Percentiles rank a stretch among this genome's conserved stretches.
These are phyloP conservation scores for Primulina huaijiensis DNA, from an alignment of 257 asterid species.

Conservation along the genomic window DNA sequence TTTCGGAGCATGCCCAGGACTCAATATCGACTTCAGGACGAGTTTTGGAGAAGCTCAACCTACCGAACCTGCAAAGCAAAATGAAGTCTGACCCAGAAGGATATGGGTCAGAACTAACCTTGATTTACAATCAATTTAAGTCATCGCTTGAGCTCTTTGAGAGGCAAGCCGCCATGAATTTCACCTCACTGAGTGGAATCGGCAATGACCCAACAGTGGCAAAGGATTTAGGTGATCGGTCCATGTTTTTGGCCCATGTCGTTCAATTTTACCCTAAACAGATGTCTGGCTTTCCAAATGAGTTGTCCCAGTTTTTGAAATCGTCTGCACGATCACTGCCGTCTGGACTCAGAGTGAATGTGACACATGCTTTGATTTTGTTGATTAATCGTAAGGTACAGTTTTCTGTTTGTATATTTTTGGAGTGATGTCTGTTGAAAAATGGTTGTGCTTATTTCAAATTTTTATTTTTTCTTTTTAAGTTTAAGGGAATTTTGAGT, in stretches of 20 bases:
- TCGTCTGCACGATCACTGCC: conserved; percentile 60
- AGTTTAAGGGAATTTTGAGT: background rate
- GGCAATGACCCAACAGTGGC: conserved; percentile 57
- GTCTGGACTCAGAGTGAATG: conserved; percentile 65
- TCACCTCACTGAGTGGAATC: conserved; percentile 73
- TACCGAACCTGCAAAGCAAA: conserved; percentile 61
- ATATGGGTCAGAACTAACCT: conserved; percentile 54
- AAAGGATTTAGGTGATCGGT: conserved; percentile 69
- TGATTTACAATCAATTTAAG: conserved; percentile 69
- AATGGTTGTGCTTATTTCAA: background rate
- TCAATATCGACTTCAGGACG: conserved; percentile 58
- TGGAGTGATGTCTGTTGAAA: conserved; percentile 1
- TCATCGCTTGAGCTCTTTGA: conserved; percentile 74
- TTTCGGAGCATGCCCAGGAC: conserved; percentile 31
- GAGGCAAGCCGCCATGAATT: conserved; percentile 75
- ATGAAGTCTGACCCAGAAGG: conserved; percentile 93
- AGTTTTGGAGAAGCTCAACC: conserved; percentile 55
- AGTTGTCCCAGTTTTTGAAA: conserved; percentile 57
- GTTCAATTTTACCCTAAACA: conserved; percentile 63
- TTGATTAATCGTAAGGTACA: conserved; percentile 66
- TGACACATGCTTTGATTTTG: conserved; percentile 72
- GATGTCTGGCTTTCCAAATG: conserved; percentile 51
- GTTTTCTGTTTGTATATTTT: background rate
- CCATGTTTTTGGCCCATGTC: conserved; percentile 76
- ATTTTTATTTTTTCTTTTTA: background rate